These are phyloP conservation scores for Aspergillus spinulosporus DNA, from an alignment of 2,329 filamentous ascomycete species.

Conservation along the genomic window DNA sequence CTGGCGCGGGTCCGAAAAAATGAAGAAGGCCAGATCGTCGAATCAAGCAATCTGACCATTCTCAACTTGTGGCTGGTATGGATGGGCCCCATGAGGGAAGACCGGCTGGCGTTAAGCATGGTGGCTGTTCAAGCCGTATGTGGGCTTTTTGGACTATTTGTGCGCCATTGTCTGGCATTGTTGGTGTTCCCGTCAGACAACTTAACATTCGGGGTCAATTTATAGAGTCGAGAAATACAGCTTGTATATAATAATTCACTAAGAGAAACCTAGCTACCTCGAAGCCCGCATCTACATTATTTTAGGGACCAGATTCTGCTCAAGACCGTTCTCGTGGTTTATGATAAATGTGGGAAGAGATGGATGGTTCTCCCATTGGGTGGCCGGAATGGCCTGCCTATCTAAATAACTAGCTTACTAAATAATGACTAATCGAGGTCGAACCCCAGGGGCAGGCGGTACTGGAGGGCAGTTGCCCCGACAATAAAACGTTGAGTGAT, in stretches of 20 bases:
- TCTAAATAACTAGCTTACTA: too few relatives aligned
- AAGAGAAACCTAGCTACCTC: too few relatives aligned
- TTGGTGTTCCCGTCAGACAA: constrained; percentile 93
- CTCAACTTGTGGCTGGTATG: constrained; percentile 96
- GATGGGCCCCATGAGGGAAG: constrained; percentile 87
- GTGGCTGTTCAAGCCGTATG: constrained; percentile 73
- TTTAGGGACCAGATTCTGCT: too few relatives aligned
- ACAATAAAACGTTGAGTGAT: too few relatives aligned
- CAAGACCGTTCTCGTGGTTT: too few relatives aligned
- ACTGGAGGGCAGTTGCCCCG: too few relatives aligned
- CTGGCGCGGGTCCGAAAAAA: constrained; percentile 70
- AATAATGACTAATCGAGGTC: too few relatives aligned
- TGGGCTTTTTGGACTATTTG: constrained; percentile 80
- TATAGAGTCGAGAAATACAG: not conserved
- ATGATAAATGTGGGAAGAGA: too few relatives aligned
- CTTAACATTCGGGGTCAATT: constrained; percentile 21
- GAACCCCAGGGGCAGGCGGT: too few relatives aligned
- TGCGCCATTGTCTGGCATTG: constrained; percentile 80
- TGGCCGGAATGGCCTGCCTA: too few relatives aligned
- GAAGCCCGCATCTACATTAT: too few relatives aligned
- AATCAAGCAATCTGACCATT: constrained; percentile 88
- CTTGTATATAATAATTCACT: not conserved
- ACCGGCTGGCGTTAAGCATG: constrained; percentile 76
- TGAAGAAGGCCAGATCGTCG: constrained; percentile 67
- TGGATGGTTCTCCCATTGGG: too few relatives aligned